Conservation (phyloP, 768 basidiomycete genomes). For the Podaxis sp. region DNA sequence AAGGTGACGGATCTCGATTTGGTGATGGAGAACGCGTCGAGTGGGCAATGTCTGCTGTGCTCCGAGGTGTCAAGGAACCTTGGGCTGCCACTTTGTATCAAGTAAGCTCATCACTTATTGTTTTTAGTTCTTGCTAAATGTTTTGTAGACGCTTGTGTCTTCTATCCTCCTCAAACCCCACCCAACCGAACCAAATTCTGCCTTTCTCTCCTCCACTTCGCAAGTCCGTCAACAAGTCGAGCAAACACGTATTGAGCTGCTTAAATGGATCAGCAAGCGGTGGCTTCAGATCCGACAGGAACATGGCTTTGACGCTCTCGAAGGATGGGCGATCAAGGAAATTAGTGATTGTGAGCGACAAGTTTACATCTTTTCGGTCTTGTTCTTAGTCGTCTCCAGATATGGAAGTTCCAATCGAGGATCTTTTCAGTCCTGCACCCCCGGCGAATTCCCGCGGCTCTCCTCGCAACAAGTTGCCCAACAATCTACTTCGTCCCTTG, state of each 20-base stretch:
- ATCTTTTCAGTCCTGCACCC: conserved; percentile 55
- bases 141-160: conserved; percentile 64
- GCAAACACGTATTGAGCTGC: conserved; percentile 61
- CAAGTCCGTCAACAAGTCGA: conserved; percentile 74
- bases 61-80: conserved; percentile 61
- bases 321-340: conserved; percentile 87
- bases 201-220: conserved; percentile 70
- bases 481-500: conserved; percentile 25
- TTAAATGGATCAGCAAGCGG: conserved; percentile 73
- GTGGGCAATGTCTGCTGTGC: conserved; percentile 65
- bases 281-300: conserved; percentile 76
- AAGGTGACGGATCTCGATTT: conserved; percentile 70
- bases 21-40: conserved; percentile 80
- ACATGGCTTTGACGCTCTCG: conserved; percentile 81
- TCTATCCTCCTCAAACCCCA: conserved; percentile 71
- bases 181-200: conserved; percentile 52
- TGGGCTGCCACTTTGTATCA: conserved; percentile 77
- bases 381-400: conserved; percentile 41
- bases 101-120: conserved; percentile 34
- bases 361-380: neutral
- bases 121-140: neutral
- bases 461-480: conserved; percentile 17
- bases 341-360: conserved; percentile 70
- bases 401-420: conserved; percentile 77
- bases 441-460: conserved; percentile 2